Conservation (phyloP, 495 filamentous ascomycete genomes). For the Neurospora tetrasperma region DNA sequence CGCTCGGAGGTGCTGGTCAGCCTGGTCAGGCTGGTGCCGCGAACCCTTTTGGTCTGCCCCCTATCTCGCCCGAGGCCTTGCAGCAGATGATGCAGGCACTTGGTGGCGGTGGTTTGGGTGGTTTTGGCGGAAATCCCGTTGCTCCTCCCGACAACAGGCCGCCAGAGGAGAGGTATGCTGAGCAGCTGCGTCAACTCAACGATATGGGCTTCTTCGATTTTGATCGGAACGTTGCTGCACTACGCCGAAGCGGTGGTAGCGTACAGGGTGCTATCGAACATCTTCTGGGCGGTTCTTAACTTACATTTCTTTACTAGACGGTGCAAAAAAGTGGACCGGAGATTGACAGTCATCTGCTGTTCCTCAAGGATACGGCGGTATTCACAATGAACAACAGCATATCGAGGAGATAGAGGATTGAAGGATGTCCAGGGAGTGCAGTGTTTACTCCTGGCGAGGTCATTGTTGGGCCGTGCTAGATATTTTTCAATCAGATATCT, state of each 20-base stretch:
- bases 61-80: conserved; percentile 30
- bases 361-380: neutral
- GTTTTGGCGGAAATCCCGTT: conserved; percentile 25
- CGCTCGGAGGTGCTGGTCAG: neutral
- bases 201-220: conserved; percentile 99
- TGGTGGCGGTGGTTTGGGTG: conserved; percentile 12
- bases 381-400: neutral
- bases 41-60: conserved; percentile 17
- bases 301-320: neutral
- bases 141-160: conserved; percentile 68
- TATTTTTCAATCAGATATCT: neutral
- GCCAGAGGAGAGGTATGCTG: conserved; percentile 86
- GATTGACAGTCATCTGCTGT: neutral
- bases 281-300: conserved; percentile 34
- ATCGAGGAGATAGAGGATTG: neutral
- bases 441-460: neutral
- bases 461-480: neutral
- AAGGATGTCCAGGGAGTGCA: neutral
- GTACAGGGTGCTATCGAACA: conserved; percentile 93
- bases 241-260: conserved; percentile 83
- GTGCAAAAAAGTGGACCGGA: neutral
- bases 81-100: conserved; percentile 35
- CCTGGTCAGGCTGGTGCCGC: conserved; percentile 8
- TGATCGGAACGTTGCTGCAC: conserved; percentile 78
- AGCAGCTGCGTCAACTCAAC: conserved; percentile 86